Base-by-base conservation (phyloP, 202 grass and related monocot species). In the Musa balbisiana region DNA sequence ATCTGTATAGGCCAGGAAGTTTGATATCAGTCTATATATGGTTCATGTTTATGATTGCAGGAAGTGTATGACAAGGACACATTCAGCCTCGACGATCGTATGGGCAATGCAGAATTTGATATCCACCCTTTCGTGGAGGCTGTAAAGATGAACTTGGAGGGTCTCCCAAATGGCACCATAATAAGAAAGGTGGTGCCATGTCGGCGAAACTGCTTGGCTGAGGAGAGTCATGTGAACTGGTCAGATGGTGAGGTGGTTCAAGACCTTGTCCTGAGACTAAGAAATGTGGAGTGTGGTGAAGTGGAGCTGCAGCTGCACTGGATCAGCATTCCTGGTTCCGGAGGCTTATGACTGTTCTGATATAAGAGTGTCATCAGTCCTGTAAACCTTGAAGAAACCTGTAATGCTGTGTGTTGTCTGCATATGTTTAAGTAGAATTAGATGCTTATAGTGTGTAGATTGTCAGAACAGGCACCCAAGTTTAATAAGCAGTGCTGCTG, bases 31-130 rank as follows among this genome's bases (percentile, higher is more conserved):
- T 27, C 2, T 27, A 27, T 43, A 14, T 3, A 13, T 9, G 15
- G 33, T 13, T 58, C 8, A 13, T 68, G 8, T 43, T 69, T 69
- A 20, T 64, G 11, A 49, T 51, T 79, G 78, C 75, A 90, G 91
- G 81, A 82, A 73, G 91, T 88, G 63, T 94, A 82, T 17, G 88
- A 97, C 90, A 97, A 93, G 79, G 93, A 97, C 69, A 93, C 85
- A 1, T 97, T 97, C 82, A 97, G 84, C 24, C 76, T 74, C 15
- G 93, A 97, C 1, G 93, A 97, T 79, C 85, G 77, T 6, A 97
- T 93, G 93, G 93, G 93, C 0, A 80, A 91, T 0, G 93, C 93
- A 13, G 93, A 93, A 53, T 79, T 97, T 59, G 88, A 91, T 3
- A 60, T 93, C 0, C 56, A 64, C 0, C 64, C 80, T 2, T 77